phyloP scores from a whole-genome alignment of 1,284 basidiomycete species.

The Trichosporon sp. region DNA sequence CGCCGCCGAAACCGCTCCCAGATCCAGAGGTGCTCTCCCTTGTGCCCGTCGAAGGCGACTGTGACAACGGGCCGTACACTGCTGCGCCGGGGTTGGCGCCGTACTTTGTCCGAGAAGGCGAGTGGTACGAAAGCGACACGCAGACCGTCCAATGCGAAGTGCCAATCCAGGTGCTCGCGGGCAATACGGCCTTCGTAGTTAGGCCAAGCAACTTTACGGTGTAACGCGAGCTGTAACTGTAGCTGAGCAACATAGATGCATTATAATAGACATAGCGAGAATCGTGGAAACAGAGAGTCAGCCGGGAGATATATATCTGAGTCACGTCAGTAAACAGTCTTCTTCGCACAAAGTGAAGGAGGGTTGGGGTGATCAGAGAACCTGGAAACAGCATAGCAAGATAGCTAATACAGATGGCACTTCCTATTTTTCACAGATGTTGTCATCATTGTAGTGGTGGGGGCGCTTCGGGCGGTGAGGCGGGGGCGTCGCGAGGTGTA shows the following conservation, averaged over 20 bases:
- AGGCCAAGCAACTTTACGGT: slow-evolving; percentile 28
- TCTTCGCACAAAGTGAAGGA: neutral
- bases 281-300: too few relatives aligned
- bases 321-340: neutral
- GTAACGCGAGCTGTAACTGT: slow-evolving; percentile 8
- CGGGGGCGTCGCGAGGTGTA: neutral
- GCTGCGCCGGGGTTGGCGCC: slow-evolving; percentile 59
- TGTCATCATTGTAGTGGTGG: slow-evolving; percentile 20
- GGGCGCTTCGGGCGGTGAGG: neutral
- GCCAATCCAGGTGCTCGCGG: slow-evolving; percentile 78
- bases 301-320: neutral
- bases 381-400: slow-evolving; percentile 32
- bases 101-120: slow-evolving; percentile 29
- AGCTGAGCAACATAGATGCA: slow-evolving; percentile 2
- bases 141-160: slow-evolving; percentile 88
- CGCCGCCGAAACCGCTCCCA: neutral
- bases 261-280: neutral
- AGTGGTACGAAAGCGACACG: slow-evolving; percentile 53
- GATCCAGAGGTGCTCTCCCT: slow-evolving; percentile 30
- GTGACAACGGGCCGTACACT: slow-evolving; percentile 17
- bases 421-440: slow-evolving; percentile 32
- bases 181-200: slow-evolving; percentile 71
- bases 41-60: slow-evolving; percentile 18
- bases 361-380: slow-evolving; percentile 23
- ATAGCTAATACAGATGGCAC: slow-evolving; percentile 26